phyloP scores from a whole-genome alignment of 75 land plant species.

The Selaginella tamariscina region DNA sequence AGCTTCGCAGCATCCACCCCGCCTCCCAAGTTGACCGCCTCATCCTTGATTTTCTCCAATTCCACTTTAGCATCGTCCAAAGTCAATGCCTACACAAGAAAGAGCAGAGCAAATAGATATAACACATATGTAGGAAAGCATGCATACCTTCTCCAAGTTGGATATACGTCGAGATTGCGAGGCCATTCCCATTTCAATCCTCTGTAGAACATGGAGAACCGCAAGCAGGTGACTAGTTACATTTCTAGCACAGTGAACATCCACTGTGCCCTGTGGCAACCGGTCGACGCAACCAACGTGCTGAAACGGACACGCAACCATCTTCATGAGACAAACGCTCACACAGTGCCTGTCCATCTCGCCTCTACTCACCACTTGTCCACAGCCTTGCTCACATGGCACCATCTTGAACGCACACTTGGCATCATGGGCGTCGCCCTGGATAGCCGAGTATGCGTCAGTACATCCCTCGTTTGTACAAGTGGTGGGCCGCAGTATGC shows the following conservation, averaged over 20 bases:
- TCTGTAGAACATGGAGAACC: neutral
- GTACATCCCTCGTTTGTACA: constrained; percentile 65
- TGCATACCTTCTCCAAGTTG: neutral
- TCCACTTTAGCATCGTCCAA: neutral
- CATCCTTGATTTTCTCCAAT: neutral
- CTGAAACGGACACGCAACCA: constrained; percentile 74
- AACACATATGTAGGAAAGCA: neutral
- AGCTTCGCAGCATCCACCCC: neutral
- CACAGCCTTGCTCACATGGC: constrained; percentile 69
- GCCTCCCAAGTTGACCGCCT: neutral
- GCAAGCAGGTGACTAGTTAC: neutral
- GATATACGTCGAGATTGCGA: neutral
- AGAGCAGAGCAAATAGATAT: neutral
- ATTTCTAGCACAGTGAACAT: neutral
- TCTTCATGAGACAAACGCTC: constrained; percentile 78
- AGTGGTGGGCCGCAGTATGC: constrained; percentile 35
- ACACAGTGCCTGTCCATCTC: constrained; percentile 84
- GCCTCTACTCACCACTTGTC: constrained; percentile 37
- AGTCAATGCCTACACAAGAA: neutral
- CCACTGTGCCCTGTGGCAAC: constrained; percentile 30
- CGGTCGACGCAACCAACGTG: constrained; percentile 48
- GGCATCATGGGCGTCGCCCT: constrained; percentile 47
- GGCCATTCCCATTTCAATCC: neutral
- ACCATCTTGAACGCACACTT: constrained; percentile 60
- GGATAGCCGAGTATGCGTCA: constrained; percentile 34